Conservation (phyloP, 129 eudicot genomes). For the Smallanthus sonchifolius region DNA sequence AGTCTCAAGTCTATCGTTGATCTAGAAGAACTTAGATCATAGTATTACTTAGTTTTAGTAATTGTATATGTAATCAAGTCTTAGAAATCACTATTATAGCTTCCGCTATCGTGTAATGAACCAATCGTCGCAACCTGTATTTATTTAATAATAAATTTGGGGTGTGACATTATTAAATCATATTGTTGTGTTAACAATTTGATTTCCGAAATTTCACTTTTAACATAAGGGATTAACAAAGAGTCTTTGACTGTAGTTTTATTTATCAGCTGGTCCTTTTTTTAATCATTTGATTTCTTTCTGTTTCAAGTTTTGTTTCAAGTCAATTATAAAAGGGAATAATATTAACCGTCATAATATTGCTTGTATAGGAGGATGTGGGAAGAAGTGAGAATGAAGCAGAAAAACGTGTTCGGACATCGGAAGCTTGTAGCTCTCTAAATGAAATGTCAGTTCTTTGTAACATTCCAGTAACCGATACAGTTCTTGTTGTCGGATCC, state of each 20-base stretch:
- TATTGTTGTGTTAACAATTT: not conserved
- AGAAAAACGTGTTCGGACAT: constrained; percentile 21
- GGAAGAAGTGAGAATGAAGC: constrained; percentile 38
- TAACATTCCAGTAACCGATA: constrained; percentile 45
- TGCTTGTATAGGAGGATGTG: constrained; percentile 45
- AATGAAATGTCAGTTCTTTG: constrained; percentile 68
- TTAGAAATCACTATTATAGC: too few species aligned
- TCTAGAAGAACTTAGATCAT: too few species aligned
- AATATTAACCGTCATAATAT: not conserved
- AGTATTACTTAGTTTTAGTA: too few species aligned
- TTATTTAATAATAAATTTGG: too few species aligned
- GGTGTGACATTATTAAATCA: not conserved
- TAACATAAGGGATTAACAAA: not conserved
- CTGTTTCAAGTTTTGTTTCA: not conserved
- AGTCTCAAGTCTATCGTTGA: too few species aligned
- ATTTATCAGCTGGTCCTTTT: too few species aligned
- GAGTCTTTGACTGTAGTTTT: not conserved
- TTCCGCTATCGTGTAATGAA: too few species aligned
- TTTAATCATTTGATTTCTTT: not conserved
- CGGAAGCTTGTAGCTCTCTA: constrained; percentile 37
- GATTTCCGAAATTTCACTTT: not conserved
- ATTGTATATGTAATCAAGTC: too few species aligned
- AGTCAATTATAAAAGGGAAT: not conserved
- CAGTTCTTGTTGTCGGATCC: constrained; percentile 49
- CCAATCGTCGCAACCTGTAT: too few species aligned